phyloP scores from a whole-genome alignment of 805 yeast genomes.

The Jamesozyma piceae region DNA sequence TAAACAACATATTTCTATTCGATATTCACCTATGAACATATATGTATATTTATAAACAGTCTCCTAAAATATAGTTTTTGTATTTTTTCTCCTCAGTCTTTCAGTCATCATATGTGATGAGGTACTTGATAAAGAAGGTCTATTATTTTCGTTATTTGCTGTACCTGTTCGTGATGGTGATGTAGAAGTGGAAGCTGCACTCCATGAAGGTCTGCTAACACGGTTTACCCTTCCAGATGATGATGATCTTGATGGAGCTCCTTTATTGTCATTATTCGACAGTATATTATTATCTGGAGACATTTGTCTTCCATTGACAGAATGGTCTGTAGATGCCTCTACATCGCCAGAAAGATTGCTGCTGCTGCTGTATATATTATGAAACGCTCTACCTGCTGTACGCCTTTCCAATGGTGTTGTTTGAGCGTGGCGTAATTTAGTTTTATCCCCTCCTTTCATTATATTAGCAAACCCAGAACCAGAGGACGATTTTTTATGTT shows the following conservation, averaged over 20 bases:
- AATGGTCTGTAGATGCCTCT: not conserved
- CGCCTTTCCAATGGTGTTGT: conserved; percentile 1
- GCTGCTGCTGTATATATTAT: conserved; percentile 9
- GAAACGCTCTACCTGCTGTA: conserved; percentile 22
- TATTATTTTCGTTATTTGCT: not conserved
- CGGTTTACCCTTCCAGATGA: conserved; percentile 1
- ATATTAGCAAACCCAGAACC: conserved; percentile 3
- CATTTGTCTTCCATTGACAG: not conserved
- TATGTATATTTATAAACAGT: not conserved
- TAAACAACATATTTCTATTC: too few species aligned
- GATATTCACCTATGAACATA: too few species aligned
- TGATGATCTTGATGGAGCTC: conserved; percentile 1
- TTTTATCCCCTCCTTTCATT: not conserved
- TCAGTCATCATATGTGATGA: conserved; percentile 27
- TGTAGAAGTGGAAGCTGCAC: not conserved
- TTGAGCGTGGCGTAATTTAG: not conserved
- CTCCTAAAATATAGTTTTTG: conserved; percentile 6
- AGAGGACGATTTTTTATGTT: conserved; percentile 1
- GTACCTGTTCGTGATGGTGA: not conserved
- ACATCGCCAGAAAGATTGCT: too few species aligned
- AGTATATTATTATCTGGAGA: not conserved
- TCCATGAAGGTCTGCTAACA: conserved; percentile 2
- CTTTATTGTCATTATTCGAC: not conserved
- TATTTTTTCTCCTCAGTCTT: conserved; percentile 19
- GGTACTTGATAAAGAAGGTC: conserved; percentile 1